Percentiles rank a stretch among this genome's conserved stretches.
phyloP scores from a whole-genome alignment of 176 grass and related monocot species.

The Eremochloa ophiuroides region DNA sequence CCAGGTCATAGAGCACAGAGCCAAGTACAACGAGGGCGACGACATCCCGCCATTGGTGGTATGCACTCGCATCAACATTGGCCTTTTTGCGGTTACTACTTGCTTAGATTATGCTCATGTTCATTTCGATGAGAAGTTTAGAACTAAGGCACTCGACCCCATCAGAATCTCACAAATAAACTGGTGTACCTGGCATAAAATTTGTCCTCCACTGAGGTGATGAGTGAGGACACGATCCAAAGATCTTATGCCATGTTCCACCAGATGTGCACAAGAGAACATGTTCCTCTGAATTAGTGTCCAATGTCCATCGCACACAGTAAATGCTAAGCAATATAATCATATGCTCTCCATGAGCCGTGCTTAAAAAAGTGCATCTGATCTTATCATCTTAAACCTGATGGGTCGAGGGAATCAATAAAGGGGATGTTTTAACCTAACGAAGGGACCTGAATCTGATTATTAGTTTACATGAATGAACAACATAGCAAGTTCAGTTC shows the following conservation, averaged over 20 bases:
- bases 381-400: background rate
- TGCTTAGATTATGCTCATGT: background rate
- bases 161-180: background rate
- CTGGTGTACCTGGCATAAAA: background rate
- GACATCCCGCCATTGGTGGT: slow-evolving; percentile 91
- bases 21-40: slow-evolving; percentile 63
- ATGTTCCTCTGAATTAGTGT: slow-evolving; percentile 41
- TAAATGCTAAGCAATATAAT: slow-evolving; percentile 1
- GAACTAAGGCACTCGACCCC: background rate
- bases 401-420: background rate
- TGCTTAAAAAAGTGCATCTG: background rate
- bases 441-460: background rate
- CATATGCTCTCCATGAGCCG: slow-evolving; percentile 14
- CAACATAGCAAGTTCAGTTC: background rate
- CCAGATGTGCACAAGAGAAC: background rate
- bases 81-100: background rate
- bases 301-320: background rate
- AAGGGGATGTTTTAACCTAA: background rate
- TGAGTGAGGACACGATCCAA: slow-evolving; percentile 22
- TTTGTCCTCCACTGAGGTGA: background rate
- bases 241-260: slow-evolving; percentile 14
- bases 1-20: slow-evolving; percentile 56
- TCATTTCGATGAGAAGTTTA: background rate
- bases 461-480: background rate
- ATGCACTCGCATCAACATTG: slow-evolving; percentile 10